These are phyloP conservation scores for Sclerotinia trifoliorum DNA, from an alignment of 2,329 filamentous ascomycete species.

Conservation along the genomic window DNA sequence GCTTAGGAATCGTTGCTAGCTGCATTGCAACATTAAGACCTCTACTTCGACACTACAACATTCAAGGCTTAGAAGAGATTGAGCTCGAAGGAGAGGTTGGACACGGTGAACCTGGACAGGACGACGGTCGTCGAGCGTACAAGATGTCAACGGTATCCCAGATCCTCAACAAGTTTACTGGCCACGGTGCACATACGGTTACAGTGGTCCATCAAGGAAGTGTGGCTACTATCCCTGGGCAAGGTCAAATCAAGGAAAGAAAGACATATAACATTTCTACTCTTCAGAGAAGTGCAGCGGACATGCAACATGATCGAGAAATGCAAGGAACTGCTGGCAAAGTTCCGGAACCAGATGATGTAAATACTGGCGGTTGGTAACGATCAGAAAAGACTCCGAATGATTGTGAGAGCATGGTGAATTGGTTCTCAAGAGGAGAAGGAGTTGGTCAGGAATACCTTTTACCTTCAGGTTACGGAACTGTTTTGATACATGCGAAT, in stretches of 20 bases:
- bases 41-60: slow-evolving; percentile 15
- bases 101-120: not conserved
- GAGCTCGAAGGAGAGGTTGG: not conserved
- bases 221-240: not conserved
- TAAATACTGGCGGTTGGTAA: slow-evolving; percentile 21
- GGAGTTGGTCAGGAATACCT: not conserved
- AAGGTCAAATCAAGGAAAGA: slow-evolving; percentile 12
- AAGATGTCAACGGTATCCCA: slow-evolving; percentile 22
- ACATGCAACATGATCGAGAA: slow-evolving; percentile 17
- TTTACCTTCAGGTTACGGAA: slow-evolving; percentile 3
- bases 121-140: not conserved
- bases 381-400: not conserved
- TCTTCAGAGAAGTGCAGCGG: slow-evolving; percentile 1
- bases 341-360: slow-evolving; percentile 13
- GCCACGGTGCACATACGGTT: slow-evolving; percentile 19
- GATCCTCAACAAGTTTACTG: slow-evolving; percentile 11
- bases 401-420: not conserved
- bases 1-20: slow-evolving; percentile 18
- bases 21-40: slow-evolving; percentile 20
- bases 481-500: not conserved
- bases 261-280: slow-evolving; percentile 13
- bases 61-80: slow-evolving; percentile 12
- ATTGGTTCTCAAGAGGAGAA: not conserved
- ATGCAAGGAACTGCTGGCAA: slow-evolving; percentile 18
- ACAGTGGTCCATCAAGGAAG: slow-evolving; percentile 16